phyloP scores from a whole-genome alignment of 495 filamentous ascomycete genomes.

The Neurospora sp. region DNA sequence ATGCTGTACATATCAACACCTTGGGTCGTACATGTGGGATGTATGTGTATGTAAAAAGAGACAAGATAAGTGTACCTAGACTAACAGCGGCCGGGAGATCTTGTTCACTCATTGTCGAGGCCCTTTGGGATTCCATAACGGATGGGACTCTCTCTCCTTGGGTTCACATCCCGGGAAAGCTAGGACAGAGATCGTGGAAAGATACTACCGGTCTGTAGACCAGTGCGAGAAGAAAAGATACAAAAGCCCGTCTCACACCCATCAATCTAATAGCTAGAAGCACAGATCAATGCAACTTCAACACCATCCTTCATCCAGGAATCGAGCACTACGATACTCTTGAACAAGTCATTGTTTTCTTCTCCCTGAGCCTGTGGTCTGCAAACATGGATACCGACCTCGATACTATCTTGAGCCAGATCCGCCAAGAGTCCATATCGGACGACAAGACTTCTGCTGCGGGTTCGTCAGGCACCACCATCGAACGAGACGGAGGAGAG shows the following conservation, averaged over 20 bases:
- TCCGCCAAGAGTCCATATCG: background rate
- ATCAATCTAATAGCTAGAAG: background rate
- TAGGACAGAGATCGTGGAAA: background rate
- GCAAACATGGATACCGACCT: background rate
- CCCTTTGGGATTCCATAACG: constrained; percentile 1
- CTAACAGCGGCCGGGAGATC: constrained; percentile 11
- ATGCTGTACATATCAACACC: constrained; percentile 21
- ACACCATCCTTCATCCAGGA: background rate
- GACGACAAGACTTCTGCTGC: background rate
- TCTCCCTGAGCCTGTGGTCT: background rate
- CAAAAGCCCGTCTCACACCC: background rate
- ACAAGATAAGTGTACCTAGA: background rate
- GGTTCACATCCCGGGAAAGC: background rate
- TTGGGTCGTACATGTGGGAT: constrained; percentile 3
- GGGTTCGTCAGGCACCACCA: background rate
- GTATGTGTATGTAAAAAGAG: background rate
- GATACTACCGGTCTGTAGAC: background rate
- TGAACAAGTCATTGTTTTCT: background rate
- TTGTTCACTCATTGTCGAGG: constrained; percentile 10
- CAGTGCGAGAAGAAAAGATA: background rate
- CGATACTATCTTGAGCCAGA: background rate
- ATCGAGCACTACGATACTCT: background rate
- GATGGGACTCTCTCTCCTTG: background rate
- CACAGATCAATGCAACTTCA: background rate
- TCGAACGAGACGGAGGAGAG: fast-evolving